Evolutionary conservation across 257 asterid species (phyloP).

Genomic region (Solanum medicagineum): DNA sequence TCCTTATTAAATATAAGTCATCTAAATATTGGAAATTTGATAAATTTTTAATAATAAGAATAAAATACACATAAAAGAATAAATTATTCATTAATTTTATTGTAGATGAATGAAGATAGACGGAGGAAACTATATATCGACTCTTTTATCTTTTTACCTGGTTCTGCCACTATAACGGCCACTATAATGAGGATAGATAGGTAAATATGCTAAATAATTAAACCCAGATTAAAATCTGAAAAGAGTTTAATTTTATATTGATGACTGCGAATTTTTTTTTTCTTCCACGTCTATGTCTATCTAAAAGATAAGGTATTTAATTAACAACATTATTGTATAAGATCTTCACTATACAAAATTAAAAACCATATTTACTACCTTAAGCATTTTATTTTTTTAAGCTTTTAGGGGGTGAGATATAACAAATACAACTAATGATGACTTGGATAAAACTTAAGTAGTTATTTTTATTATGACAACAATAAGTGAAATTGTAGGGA

Average conservation of each 20-base stretch:
- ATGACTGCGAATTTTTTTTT: neutral
- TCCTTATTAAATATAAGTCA: too few species aligned
- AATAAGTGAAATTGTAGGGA: constrained; percentile 18
- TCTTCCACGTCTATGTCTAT: neutral
- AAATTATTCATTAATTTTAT: too few species aligned
- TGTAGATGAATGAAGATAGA: too few species aligned
- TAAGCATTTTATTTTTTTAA: neutral
- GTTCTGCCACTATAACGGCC: too few species aligned
- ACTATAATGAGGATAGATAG: neutral
- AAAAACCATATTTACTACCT: neutral
- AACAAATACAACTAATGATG: neutral
- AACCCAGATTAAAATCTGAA: neutral
- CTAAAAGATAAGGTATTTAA: neutral
- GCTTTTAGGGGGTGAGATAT: neutral
- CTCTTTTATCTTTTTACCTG: too few species aligned
- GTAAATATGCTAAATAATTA: neutral
- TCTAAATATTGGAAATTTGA: too few species aligned
- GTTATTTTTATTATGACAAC: neutral
- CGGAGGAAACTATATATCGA: too few species aligned
- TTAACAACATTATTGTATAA: neutral
- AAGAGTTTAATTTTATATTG: neutral
- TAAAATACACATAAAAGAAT: too few species aligned
- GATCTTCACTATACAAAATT: neutral
- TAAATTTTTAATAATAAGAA: too few species aligned
- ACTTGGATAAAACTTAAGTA: neutral